Conservation (phyloP, 2,329 filamentous ascomycete genomes). For the Xylariales sp. region DNA sequence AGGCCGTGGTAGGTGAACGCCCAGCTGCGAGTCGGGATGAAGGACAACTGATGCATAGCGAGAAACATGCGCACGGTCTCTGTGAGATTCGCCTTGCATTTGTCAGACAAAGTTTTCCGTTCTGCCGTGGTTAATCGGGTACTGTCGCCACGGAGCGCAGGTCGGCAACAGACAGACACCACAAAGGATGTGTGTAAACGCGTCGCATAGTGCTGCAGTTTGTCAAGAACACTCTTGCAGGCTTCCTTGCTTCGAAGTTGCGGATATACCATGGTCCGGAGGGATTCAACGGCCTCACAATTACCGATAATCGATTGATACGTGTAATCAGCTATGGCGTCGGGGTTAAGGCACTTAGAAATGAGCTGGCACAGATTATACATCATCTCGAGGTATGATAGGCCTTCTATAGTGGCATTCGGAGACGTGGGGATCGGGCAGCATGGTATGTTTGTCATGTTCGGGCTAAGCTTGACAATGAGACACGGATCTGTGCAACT, state of each 20-base stretch:
- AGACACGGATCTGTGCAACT: constrained; percentile 21
- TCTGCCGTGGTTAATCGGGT: constrained; percentile 62
- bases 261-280: constrained; percentile 60
- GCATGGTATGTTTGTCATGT: constrained; percentile 70
- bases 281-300: constrained; percentile 65
- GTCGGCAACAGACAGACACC: constrained; percentile 72
- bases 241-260: constrained; percentile 69
- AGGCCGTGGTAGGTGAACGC: constrained; percentile 76
- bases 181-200: constrained; percentile 74
- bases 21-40: constrained; percentile 75
- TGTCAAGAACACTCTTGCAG: constrained; percentile 72
- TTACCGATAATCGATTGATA: constrained; percentile 69
- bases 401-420: constrained; percentile 58
- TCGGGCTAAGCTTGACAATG: constrained; percentile 56
- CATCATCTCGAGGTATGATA: constrained; percentile 73
- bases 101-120: constrained; percentile 65
- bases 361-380: constrained; percentile 73
- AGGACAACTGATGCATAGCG: constrained; percentile 74
- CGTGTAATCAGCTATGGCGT: constrained; percentile 60
- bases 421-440: constrained; percentile 63
- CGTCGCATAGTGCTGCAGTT: constrained; percentile 72
- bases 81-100: constrained; percentile 71
- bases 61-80: constrained; percentile 76
- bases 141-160: constrained; percentile 68
- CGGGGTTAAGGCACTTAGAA: constrained; percentile 67